These are phyloP conservation scores for Taphrina flavorubra DNA, from an alignment of 1,139 yeast species.

Conservation along the genomic window DNA sequence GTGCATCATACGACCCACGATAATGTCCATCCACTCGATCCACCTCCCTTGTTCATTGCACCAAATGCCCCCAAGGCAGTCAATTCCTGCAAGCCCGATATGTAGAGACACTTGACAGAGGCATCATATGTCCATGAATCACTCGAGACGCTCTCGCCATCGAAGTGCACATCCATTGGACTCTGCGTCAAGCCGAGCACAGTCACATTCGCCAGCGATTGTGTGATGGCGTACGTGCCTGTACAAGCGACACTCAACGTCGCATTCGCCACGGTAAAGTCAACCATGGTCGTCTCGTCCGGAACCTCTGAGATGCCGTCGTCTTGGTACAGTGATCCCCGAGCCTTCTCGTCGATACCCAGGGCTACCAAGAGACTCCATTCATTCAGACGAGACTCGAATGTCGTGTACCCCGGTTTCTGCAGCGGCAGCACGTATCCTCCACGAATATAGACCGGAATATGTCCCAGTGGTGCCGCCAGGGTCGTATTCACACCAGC, in stretches of 20 bases:
- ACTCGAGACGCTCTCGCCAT: constrained; percentile 37
- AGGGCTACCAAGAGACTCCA: constrained; percentile 60
- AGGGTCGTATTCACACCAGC: constrained; percentile 50
- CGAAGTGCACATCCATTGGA: constrained; percentile 49
- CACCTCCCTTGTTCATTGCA: not conserved
- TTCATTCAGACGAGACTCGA: constrained; percentile 51
- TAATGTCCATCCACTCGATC: not conserved
- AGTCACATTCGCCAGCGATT: constrained; percentile 51
- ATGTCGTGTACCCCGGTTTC: constrained; percentile 52
- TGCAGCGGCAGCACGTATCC: constrained; percentile 70
- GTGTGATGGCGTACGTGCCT: constrained; percentile 48
- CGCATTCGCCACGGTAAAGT: constrained; percentile 48
- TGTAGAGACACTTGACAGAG: not conserved
- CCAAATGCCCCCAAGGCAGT: constrained; percentile 4
- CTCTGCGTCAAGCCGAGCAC: constrained; percentile 49
- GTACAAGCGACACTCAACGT: constrained; percentile 47
- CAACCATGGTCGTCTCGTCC: constrained; percentile 54
- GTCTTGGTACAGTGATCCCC: constrained; percentile 72
- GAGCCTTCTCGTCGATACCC: constrained; percentile 58
- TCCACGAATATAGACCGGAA: constrained; percentile 75
- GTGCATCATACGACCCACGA: not conserved
- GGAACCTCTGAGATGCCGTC: constrained; percentile 71
- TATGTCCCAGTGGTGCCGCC: constrained; percentile 62
- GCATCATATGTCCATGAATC: constrained; percentile 1
- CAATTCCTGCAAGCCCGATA: not conserved